phyloP scores from a whole-genome alignment of 78 protist species.

The Dictyostelium citrinum region DNA sequence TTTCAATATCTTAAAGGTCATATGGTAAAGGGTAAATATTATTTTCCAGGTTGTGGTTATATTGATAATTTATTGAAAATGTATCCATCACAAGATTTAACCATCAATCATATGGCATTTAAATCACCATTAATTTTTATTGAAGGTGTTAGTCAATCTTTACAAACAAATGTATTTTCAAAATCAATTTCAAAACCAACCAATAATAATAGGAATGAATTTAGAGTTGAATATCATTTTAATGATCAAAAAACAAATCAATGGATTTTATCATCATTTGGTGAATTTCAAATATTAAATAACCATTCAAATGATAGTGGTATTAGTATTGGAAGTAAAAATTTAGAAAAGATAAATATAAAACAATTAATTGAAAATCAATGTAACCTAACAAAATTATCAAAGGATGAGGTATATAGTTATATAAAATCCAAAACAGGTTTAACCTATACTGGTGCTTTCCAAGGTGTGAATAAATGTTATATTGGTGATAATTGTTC shows the following conservation, averaged over 20 bases:
- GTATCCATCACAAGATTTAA: not conserved
- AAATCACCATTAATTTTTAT: not conserved
- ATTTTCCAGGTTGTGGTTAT: slow-evolving; percentile 38
- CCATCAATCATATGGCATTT: not conserved
- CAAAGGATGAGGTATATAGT: not conserved
- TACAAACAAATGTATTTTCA: not conserved
- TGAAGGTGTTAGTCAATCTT: not conserved
- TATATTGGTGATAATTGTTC: not conserved
- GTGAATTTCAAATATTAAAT: not conserved
- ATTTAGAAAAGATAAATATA: not conserved
- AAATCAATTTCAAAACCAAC: not conserved
- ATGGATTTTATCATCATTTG: not conserved
- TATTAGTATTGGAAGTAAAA: not conserved
- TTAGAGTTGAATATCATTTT: not conserved
- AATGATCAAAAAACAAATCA: not conserved
- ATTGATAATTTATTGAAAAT: not conserved
- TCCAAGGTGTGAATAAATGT: not conserved
- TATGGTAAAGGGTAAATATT: not conserved
- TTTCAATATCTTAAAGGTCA: slow-evolving; percentile 26
- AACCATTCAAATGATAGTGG: not conserved
- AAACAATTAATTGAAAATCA: not conserved
- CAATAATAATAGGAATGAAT: not conserved
- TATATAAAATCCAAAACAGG: not conserved
- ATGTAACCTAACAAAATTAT: not conserved
- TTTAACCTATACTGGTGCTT: not conserved